Conservation (phyloP, 371 early-diverging fungal species). For the Mucor circinelloides region DNA sequence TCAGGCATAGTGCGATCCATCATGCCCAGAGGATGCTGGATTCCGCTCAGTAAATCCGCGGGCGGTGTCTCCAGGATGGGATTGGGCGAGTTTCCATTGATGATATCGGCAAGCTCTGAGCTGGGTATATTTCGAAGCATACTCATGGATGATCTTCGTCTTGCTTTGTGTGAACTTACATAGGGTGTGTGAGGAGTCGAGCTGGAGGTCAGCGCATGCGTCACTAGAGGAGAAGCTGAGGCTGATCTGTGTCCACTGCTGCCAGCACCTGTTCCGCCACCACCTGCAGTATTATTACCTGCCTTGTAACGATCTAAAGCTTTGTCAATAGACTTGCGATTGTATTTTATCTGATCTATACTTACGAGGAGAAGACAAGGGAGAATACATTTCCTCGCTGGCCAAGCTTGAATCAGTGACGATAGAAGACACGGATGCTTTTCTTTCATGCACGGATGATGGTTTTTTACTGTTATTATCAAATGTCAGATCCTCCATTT, state of each 20-base stretch:
- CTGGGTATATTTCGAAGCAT: constrained; percentile 39
- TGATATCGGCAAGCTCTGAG: constrained; percentile 36
- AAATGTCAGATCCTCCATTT: constrained; percentile 15
- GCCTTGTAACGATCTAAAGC: constrained; percentile 15
- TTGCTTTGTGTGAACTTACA: constrained; percentile 9
- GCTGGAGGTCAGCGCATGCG: constrained; percentile 1
- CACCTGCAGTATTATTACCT: neutral
- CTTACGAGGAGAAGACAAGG: constrained; percentile 30
- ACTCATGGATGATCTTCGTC: constrained; percentile 37
- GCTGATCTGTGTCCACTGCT: constrained; percentile 19
- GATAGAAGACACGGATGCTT: constrained; percentile 30
- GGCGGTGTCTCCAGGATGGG: constrained; percentile 31
- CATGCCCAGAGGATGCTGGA: neutral
- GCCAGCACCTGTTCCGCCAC: neutral
- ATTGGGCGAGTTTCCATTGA: constrained; percentile 35
- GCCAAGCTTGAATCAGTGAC: constrained; percentile 29
- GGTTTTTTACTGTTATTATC: constrained; percentile 1
- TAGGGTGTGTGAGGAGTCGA: constrained; percentile 20
- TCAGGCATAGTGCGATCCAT: neutral
- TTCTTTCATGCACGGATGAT: constrained; percentile 25
- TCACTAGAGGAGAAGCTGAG: constrained; percentile 19
- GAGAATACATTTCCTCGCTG: constrained; percentile 28
- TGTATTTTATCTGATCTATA: neutral
- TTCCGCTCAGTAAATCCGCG: constrained; percentile 5
- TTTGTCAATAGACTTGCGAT: neutral